A percentile compares a stretch with the other conserved stretches of the same genome.
Evolutionary conservation across 2,329 filamentous ascomycete genomes (phyloP).

Genomic region (Diaporthe helianthi): DNA sequence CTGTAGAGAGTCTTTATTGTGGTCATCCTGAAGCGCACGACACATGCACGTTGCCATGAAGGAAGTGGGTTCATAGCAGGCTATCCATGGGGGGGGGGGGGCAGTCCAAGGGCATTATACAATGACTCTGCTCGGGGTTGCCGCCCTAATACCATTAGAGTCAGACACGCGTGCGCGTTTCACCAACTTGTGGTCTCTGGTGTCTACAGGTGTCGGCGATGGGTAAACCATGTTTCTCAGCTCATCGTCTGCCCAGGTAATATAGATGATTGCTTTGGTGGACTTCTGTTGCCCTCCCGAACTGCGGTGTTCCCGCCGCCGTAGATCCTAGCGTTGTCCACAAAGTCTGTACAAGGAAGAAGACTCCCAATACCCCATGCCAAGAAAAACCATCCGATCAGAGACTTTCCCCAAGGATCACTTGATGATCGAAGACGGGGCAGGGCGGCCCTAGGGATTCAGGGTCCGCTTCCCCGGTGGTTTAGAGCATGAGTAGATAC

Average conservation of each 20-base stretch:
- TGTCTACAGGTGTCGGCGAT: neutral
- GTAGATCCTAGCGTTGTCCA: neutral
- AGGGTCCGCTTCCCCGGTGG: constrained; percentile 5
- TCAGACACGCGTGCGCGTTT: too few species aligned
- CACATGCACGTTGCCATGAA: too few species aligned
- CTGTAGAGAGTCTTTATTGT: too few species aligned
- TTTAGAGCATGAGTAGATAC: neutral
- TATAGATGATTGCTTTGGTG: neutral
- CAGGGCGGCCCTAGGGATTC: neutral
- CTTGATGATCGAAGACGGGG: neutral
- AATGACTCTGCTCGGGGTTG: neutral
- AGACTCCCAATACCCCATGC: neutral
- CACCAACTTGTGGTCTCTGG: neutral
- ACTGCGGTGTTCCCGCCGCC: neutral
- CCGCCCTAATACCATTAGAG: neutral
- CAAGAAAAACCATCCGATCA: neutral
- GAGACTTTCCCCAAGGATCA: neutral
- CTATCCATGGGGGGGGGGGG: too few species aligned
- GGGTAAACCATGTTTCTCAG: neutral
- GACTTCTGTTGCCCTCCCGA: neutral
- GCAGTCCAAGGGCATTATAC: too few species aligned
- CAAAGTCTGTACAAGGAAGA: neutral
- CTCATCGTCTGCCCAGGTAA: neutral
- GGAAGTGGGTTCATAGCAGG: too few species aligned
- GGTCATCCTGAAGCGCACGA: too few species aligned